Conservation (phyloP, 2,329 filamentous ascomycete species). For the Trichoderma endophyticum region DNA sequence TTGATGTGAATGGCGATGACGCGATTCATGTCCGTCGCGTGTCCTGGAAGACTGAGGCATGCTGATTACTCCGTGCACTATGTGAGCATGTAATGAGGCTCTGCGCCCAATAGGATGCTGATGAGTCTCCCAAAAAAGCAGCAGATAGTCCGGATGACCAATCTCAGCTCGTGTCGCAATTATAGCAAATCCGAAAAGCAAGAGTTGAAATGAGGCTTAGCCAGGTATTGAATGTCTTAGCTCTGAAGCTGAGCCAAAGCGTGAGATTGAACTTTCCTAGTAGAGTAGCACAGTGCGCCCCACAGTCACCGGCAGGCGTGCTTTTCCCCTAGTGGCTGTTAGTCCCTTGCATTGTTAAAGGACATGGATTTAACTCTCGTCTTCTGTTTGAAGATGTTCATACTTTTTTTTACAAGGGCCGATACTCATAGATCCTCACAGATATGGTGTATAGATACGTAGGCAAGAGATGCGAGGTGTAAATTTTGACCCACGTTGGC, state of each 20-base stretch:
- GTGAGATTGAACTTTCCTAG: not conserved
- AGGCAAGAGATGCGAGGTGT: not conserved
- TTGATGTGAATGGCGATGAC: constrained; percentile 3
- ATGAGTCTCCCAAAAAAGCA: not conserved
- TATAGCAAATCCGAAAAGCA: not conserved
- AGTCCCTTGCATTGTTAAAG: not conserved
- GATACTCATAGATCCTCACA: not conserved
- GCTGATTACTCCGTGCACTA: not conserved
- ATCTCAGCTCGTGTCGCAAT: not conserved
- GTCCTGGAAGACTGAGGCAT: constrained; percentile 15
- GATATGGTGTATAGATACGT: not conserved
- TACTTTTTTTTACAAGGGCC: not conserved
- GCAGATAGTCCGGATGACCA: not conserved
- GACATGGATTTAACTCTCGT: not conserved
- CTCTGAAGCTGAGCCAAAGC: not conserved
- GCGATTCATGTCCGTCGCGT: constrained; percentile 12
- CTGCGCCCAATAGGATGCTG: not conserved
- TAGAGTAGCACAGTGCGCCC: constrained; percentile 5
- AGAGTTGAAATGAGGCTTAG: not conserved
- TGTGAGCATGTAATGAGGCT: not conserved
- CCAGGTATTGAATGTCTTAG: not conserved
- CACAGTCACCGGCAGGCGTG: not conserved
- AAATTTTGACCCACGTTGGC: not conserved
- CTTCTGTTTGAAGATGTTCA: not conserved
- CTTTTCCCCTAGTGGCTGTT: not conserved